Base-by-base conservation (phyloP, 2,329 filamentous ascomycete species). In the Fusarium acutatum region DNA sequence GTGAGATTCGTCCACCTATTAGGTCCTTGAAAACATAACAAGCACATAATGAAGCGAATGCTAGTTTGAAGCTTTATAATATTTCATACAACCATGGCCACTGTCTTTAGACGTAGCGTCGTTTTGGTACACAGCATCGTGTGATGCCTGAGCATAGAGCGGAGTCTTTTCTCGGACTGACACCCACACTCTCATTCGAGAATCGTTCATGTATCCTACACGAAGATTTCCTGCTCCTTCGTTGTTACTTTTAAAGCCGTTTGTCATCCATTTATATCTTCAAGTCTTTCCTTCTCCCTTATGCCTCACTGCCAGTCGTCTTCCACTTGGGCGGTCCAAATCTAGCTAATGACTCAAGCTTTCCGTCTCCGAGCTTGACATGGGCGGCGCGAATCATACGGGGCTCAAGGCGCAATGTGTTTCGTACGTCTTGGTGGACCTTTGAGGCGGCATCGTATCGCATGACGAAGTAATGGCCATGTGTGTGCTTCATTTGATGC, bases 391-490 rank as follows among this genome's bases (percentile, higher is more conserved):
- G 90, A 72, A 99, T 93, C 90, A 98, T 93, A 64, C 96, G 88
- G 44, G 96, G 96, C 84, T 99, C 96, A 75, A 97, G 87, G 57
- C 90, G 89, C 75, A 99, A 87, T 24, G 93, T 96, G 69, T 88
- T 88, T 70, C 92, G 89, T 44, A 99, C 89, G 47, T 91, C 87
- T 74, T 93, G 86, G 83, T 98, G 96, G 13, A 93, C 92, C 57
- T 86, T 83, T 13, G 91, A 85, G 67, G 91, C 93, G 64, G 92
- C 86, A 82, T 99, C 96, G 87, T 97, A 99, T 78, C 96, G 94
- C 93, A 99, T 94, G 80, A 97, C 93, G 83, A 99, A 99, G 88
- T 99, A 97, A 86, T 98, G 95, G 62, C 96, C 96, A 76, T 91
- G 89, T 74, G 90, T 90, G 88, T 98, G 93, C 75, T 91, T 91